Evolutionary conservation across 768 basidiomycete species (phyloP).

Genomic region (Trametes gibbosa): DNA sequence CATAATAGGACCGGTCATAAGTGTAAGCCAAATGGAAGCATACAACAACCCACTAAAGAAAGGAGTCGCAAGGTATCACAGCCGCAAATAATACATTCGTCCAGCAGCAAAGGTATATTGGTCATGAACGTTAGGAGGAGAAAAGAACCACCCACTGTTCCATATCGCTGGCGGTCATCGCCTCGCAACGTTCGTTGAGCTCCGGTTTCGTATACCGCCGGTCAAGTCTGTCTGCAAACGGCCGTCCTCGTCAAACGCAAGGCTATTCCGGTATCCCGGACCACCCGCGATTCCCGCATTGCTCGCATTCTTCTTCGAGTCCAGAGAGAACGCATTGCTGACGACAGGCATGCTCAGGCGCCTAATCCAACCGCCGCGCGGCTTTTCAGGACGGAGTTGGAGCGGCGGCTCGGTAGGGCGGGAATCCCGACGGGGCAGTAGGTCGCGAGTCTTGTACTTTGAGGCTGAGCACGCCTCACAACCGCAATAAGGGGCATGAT

Average conservation of each 20-base stretch:
- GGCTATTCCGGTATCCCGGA: slow-evolving; percentile 22
- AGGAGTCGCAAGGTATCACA: not conserved
- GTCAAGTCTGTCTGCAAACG: slow-evolving; percentile 36
- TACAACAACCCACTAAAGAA: not conserved
- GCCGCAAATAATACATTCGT: not conserved
- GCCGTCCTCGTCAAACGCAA: slow-evolving; percentile 48
- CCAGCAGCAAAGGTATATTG: not conserved
- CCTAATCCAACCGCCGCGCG: slow-evolving; percentile 67
- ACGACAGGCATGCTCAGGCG: slow-evolving; percentile 73
- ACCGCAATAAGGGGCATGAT: slow-evolving; percentile 64
- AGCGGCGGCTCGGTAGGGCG: slow-evolving; percentile 44
- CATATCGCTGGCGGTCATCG: slow-evolving; percentile 28
- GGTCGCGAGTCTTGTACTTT: slow-evolving; percentile 46
- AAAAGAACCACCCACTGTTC: not conserved
- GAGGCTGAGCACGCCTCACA: slow-evolving; percentile 61
- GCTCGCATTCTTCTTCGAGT: slow-evolving; percentile 44
- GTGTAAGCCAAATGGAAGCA: not conserved
- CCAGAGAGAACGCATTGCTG: slow-evolving; percentile 52
- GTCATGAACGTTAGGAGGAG: not conserved
- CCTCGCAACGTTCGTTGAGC: slow-evolving; percentile 47
- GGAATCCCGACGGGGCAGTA: slow-evolving; percentile 32
- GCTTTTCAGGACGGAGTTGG: slow-evolving; percentile 50
- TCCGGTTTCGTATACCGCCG: slow-evolving; percentile 45
- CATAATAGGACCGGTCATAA: not conserved
- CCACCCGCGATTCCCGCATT: slow-evolving; percentile 21